These are phyloP conservation scores for Carallia brachiata DNA, from an alignment of 345 rosid species.

Conservation along the genomic window DNA sequence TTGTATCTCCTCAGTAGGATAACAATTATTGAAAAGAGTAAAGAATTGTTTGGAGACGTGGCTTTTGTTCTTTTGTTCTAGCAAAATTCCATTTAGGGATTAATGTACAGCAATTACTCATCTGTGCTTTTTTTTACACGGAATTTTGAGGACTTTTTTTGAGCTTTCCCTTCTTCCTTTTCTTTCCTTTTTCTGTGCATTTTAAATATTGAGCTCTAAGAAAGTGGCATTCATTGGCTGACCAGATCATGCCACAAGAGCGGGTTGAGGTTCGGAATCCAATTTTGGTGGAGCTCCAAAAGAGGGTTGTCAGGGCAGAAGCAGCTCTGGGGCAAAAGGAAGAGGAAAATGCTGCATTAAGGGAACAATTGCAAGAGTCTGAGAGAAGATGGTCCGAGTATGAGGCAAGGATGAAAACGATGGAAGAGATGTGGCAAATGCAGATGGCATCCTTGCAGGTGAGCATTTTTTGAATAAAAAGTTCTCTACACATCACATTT, in stretches of 20 bases:
- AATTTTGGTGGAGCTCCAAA: constrained; percentile 65
- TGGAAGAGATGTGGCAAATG: constrained; percentile 95
- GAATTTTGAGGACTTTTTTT: no score
- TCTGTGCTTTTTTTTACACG: no score
- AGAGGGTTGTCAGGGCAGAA: constrained; percentile 69
- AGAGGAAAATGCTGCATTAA: constrained; percentile 70
- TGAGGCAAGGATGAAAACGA: constrained; percentile 82
- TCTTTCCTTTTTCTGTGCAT: not conserved
- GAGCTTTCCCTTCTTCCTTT: not conserved
- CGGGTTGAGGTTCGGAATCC: constrained; percentile 55
- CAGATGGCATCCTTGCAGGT: constrained; percentile 91
- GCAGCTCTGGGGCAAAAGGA: constrained; percentile 64
- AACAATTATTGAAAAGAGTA: no score
- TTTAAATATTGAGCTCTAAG: constrained; percentile 9
- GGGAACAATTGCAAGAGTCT: constrained; percentile 65
- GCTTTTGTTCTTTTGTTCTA: no score
- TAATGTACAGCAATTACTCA: no score
- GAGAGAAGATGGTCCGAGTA: constrained; percentile 77
- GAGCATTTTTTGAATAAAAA: constrained; percentile 17
- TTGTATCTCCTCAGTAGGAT: no score
- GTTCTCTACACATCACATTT: not conserved
- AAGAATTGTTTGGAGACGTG: no score
- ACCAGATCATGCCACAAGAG: constrained; percentile 56
- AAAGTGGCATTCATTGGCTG: constrained; percentile 10
- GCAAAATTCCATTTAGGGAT: no score